Percentiles rank a stretch among this genome's conserved stretches.
These are phyloP conservation scores for Sindora glabra DNA, from an alignment of 306 rosid genomes.

Conservation along the genomic window DNA sequence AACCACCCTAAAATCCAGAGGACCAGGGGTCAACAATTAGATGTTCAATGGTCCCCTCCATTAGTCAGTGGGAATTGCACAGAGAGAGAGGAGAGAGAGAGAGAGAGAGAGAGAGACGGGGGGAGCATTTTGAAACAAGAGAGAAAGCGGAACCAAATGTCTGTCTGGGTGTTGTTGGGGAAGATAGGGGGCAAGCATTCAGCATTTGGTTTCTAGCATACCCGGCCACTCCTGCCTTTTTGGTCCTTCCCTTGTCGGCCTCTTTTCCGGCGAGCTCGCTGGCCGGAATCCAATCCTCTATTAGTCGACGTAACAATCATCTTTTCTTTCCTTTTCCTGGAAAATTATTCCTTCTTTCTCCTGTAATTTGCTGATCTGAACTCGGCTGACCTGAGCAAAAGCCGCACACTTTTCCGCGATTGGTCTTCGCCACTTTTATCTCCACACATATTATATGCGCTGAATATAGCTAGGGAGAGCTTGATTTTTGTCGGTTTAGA, in stretches of 20 bases:
- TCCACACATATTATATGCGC: neutral
- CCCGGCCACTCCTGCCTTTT: constrained; percentile 18
- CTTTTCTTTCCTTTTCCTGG: neutral
- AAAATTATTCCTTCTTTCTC: neutral
- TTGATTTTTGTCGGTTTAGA: neutral
- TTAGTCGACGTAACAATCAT: neutral
- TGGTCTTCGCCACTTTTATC: neutral
- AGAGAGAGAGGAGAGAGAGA: constrained; percentile 4
- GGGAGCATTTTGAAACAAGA: too few relatives aligned
- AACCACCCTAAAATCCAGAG: neutral
- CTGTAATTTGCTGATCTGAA: constrained; percentile 26
- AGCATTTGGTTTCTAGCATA: constrained; percentile 31
- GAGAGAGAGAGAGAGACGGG: neutral
- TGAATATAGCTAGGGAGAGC: neutral
- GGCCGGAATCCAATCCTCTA: neutral
- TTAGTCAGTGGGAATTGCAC: constrained; percentile 22
- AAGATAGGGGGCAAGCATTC: constrained; percentile 11
- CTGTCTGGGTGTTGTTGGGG: constrained; percentile 5
- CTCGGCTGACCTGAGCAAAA: neutral
- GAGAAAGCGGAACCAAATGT: neutral
- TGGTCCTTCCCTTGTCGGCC: constrained; percentile 3
- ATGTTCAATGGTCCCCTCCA: constrained; percentile 3
- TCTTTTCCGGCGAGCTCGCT: constrained; percentile 1
- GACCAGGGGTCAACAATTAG: constrained; percentile 24
- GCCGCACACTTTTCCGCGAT: neutral